Percentiles rank a stretch among this genome's conserved stretches.
phyloP scores from a whole-genome alignment of 179 eudicot genomes.

The Drosera spatulata region DNA sequence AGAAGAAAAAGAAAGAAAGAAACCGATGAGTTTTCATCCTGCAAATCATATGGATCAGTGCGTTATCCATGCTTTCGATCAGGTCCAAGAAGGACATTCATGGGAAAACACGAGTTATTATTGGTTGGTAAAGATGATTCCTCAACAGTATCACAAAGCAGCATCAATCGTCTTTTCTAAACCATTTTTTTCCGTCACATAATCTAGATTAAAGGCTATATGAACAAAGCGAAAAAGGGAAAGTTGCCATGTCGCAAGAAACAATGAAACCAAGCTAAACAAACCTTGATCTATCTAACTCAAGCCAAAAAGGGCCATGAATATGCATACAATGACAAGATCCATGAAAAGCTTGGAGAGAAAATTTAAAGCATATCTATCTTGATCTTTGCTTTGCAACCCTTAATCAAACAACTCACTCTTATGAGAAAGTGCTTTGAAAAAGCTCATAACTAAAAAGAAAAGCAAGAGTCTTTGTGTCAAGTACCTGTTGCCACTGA shows the following conservation, averaged over 20 bases:
- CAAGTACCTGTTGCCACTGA: slow-evolving; percentile 61
- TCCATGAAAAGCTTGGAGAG: too few species aligned
- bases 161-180: slow-evolving; percentile 14
- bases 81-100: background rate
- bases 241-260: slow-evolving; percentile 17
- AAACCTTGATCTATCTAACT: too few species aligned
- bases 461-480: background rate
- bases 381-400: too few species aligned
- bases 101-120: slow-evolving; percentile 1
- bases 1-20: slow-evolving; percentile 8
- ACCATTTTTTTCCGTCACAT: slow-evolving; percentile 17
- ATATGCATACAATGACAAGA: too few species aligned
- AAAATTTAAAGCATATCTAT: too few species aligned
- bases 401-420: too few species aligned
- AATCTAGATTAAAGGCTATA: slow-evolving; percentile 17
- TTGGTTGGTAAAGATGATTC: slow-evolving; percentile 15
- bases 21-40: background rate
- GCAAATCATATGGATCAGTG: background rate
- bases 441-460: background rate
- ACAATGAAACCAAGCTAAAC: slow-evolving; percentile 17
- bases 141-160: background rate
- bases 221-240: slow-evolving; percentile 11
- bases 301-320: too few species aligned
- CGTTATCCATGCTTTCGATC: slow-evolving; percentile 2
- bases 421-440: background rate